These are phyloP conservation scores for Trichoderma guizhouense DNA, from an alignment of 2,329 filamentous ascomycete species.

Conservation along the genomic window DNA sequence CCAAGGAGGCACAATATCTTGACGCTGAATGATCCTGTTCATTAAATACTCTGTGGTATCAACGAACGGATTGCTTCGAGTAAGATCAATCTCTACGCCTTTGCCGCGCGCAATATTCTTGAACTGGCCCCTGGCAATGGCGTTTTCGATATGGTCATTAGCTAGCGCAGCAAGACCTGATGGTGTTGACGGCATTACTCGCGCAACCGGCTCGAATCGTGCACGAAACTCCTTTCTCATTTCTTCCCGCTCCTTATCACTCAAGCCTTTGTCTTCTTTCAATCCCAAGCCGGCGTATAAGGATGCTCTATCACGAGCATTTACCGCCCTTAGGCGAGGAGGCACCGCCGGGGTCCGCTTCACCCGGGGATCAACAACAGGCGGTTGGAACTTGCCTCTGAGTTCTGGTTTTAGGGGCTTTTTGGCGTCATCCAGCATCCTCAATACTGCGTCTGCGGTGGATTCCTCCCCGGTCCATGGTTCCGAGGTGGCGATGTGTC, in stretches of 20 bases:
- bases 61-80: constrained; percentile 82
- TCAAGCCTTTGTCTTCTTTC: constrained; percentile 51
- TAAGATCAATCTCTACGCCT: constrained; percentile 74
- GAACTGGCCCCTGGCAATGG: constrained; percentile 88
- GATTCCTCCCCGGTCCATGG: constrained; percentile 79
- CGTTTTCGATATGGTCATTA: constrained; percentile 89
- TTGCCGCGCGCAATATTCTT: constrained; percentile 76
- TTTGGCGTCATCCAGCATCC: constrained; percentile 79
- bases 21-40: constrained; percentile 97
- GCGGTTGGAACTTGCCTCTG: constrained; percentile 45
- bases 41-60: constrained; percentile 97
- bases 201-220: constrained; percentile 69
- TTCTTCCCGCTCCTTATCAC: constrained; percentile 68
- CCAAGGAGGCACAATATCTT: constrained; percentile 95
- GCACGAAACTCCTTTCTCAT: constrained; percentile 73
- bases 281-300: constrained; percentile 49
- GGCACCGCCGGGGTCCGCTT: constrained; percentile 38
- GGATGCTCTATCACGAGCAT: constrained; percentile 56
- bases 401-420: constrained; percentile 60
- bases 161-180: constrained; percentile 78
- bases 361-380: constrained; percentile 53
- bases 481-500: constrained; percentile 62
- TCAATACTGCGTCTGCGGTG: constrained; percentile 69
- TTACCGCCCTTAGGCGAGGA: constrained; percentile 47
- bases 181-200: constrained; percentile 71